These are phyloP conservation scores for Fusarium haematococcum DNA, from an alignment of 2,329 filamentous ascomycete genomes.

Conservation along the genomic window DNA sequence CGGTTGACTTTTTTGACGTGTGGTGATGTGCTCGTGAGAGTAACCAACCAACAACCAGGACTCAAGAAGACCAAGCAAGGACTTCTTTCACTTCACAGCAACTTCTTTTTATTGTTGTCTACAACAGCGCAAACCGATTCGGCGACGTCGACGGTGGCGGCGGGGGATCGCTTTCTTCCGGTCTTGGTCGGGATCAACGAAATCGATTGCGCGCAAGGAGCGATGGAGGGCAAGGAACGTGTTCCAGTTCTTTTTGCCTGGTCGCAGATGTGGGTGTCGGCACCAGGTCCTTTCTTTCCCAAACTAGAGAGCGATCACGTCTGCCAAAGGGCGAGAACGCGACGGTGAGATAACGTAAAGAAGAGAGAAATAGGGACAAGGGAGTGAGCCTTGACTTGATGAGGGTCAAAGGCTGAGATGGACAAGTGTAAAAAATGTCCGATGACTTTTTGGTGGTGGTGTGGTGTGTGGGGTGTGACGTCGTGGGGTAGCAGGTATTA, in stretches of 20 bases:
- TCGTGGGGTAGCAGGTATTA: slow-evolving; percentile 50
- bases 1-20: slow-evolving; percentile 9
- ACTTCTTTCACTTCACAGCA: slow-evolving; percentile 48
- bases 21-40: slow-evolving; percentile 20
- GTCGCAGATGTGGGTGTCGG: slow-evolving; percentile 43
- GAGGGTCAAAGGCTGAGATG: slow-evolving; percentile 26
- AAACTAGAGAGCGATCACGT: slow-evolving; percentile 41
- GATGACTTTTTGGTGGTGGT: slow-evolving; percentile 16
- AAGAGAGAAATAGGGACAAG: slow-evolving; percentile 18
- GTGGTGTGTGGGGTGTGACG: slow-evolving; percentile 49
- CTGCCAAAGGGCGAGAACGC: slow-evolving; percentile 22
- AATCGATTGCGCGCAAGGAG: slow-evolving; percentile 50
- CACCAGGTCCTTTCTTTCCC: slow-evolving; percentile 38
- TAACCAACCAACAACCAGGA: slow-evolving; percentile 31
- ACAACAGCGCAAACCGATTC: slow-evolving; percentile 51
- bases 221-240: slow-evolving; percentile 54
- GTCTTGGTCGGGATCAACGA: slow-evolving; percentile 50
- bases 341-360: slow-evolving; percentile 26
- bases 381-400: slow-evolving; percentile 22
- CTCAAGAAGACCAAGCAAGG: slow-evolving; percentile 26
- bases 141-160: slow-evolving; percentile 47
- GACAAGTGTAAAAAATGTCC: slow-evolving; percentile 40
- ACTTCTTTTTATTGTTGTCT: slow-evolving; percentile 52
- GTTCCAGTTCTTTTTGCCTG: slow-evolving; percentile 55
- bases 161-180: slow-evolving; percentile 49